Conservation (phyloP, 2,329 filamentous ascomycete species). For the Rachicladosporium sp. region DNA sequence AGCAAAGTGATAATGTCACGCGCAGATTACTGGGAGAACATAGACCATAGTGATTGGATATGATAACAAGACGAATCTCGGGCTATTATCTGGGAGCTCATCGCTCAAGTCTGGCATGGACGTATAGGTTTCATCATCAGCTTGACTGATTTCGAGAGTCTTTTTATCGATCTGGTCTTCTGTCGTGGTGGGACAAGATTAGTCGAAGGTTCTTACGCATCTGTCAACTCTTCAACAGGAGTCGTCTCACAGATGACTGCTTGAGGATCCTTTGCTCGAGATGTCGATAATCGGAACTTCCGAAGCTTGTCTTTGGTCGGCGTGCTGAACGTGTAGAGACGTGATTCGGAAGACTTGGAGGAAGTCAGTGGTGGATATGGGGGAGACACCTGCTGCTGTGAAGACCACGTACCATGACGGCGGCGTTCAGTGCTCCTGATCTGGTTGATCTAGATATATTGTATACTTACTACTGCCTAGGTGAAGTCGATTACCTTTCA, state of each 20-base stretch:
- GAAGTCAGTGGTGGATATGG: not conserved
- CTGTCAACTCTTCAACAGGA: not conserved
- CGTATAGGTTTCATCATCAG: slow-evolving; percentile 69
- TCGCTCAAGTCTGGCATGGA: slow-evolving; percentile 71
- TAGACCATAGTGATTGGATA: slow-evolving; percentile 77
- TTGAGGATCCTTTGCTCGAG: slow-evolving; percentile 72
- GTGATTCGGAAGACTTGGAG: slow-evolving; percentile 60
- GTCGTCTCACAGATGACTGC: slow-evolving; percentile 80
- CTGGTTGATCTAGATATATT: not conserved
- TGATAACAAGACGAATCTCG: slow-evolving; percentile 78
- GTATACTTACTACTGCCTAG: too few species aligned
- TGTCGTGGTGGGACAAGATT: slow-evolving; percentile 4
- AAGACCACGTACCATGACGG: not conserved
- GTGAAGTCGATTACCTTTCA: too few species aligned
- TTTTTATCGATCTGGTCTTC: slow-evolving; percentile 82
- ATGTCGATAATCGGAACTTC: slow-evolving; percentile 89
- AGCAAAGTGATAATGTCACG: not conserved
- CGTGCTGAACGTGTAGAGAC: slow-evolving; percentile 83
- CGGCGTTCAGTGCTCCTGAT: not conserved
- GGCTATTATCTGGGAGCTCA: slow-evolving; percentile 83
- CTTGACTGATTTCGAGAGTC: slow-evolving; percentile 73
- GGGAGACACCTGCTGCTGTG: not conserved
- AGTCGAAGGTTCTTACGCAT: too few species aligned
- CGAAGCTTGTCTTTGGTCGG: slow-evolving; percentile 82
- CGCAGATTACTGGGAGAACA: slow-evolving; percentile 5